phyloP scores from a whole-genome alignment of 257 asterid species.

The Scutellaria galericulata region DNA sequence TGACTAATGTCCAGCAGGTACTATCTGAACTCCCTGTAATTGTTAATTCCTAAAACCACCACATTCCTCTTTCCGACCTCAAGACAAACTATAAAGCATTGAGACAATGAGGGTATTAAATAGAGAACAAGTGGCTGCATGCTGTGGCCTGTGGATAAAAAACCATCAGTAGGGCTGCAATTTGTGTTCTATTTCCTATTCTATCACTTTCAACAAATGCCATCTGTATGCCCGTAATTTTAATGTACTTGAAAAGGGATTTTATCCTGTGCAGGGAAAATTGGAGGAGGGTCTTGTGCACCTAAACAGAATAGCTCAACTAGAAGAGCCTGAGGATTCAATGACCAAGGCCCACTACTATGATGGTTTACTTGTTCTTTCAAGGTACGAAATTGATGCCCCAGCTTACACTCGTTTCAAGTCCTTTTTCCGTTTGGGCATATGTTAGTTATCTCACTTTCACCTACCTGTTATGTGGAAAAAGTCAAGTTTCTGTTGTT shows the following conservation, averaged over 20 bases:
- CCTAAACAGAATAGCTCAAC: constrained; percentile 70
- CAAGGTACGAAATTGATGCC: constrained; percentile 56
- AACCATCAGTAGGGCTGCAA: not conserved
- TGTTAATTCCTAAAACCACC: not conserved
- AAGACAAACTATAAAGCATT: not conserved
- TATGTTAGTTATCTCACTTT: constrained; percentile 3
- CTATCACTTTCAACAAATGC: not conserved
- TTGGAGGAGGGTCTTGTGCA: constrained; percentile 69
- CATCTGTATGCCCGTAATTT: too few relatives aligned
- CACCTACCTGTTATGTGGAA: not conserved
- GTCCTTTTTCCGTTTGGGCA: not conserved
- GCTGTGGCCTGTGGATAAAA: not conserved
- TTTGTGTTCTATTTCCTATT: too few relatives aligned
- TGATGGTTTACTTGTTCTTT: constrained; percentile 68
- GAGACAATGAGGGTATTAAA: not conserved
- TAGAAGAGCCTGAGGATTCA: constrained; percentile 75
- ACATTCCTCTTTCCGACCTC: not conserved
- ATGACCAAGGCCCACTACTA: constrained; percentile 79
- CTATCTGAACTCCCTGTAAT: constrained; percentile 10
- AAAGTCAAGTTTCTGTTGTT: not conserved
- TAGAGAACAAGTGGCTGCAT: constrained; percentile 4
- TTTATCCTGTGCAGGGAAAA: constrained; percentile 59
- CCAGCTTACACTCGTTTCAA: not conserved
- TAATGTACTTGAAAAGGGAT: not conserved
- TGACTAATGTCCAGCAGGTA: constrained; percentile 74